Base-by-base conservation (phyloP, 805 yeast species). In the Cyberlindnera galapagoensis region DNA sequence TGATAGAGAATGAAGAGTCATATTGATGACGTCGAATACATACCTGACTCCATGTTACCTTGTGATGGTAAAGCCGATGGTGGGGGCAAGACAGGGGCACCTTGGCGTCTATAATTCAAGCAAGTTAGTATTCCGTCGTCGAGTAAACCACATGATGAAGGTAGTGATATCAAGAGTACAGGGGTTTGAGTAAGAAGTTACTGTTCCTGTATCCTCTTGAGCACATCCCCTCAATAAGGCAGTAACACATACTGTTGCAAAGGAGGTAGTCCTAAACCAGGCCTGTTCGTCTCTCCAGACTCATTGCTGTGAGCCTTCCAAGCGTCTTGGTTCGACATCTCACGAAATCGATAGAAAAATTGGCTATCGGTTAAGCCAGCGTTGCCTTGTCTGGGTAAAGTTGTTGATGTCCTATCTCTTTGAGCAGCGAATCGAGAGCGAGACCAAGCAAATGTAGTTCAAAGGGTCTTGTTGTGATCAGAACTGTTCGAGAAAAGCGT, bases 31-130 rank as follows among this genome's bases (percentile, higher is more conserved):
- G 26, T 11, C 5, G 18, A 8, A 14, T 27, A 49, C 54, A 17
- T 40, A 47, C 54, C 48, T 14, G 51, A 38, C 29, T 49, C 53
- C 34, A 43, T 41, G n/a, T 44, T 25, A 12, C 44, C 27, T 31
- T 38, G 47, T 8, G 49, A 35, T 9, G 52, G 49, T 9, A 47
- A 40, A 3, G 47, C 36, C 9, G 73, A 71, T 12, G 80, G 79
- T 9, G 80, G 78, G 6, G 79, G 80, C 39, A 74, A 60, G 12
- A 73, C 76, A 9, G 78, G 78, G 6, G 76, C 74, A 30, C 59
- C 40, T 52, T 69, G 78, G 48, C 74, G 76, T 44, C 77, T 71
- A 39, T n/a, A 30, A 8, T n/a, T n/a, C n/a, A n/a, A n/a, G n/a
- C n/a, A 14, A 9, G 41, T 28, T 39, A 38, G 40, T 38, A 34